A percentile compares a stretch with the other conserved stretches of the same genome.
Conservation (phyloP, 2,329 filamentous ascomycete species). For the Apiospora phragmitis region DNA sequence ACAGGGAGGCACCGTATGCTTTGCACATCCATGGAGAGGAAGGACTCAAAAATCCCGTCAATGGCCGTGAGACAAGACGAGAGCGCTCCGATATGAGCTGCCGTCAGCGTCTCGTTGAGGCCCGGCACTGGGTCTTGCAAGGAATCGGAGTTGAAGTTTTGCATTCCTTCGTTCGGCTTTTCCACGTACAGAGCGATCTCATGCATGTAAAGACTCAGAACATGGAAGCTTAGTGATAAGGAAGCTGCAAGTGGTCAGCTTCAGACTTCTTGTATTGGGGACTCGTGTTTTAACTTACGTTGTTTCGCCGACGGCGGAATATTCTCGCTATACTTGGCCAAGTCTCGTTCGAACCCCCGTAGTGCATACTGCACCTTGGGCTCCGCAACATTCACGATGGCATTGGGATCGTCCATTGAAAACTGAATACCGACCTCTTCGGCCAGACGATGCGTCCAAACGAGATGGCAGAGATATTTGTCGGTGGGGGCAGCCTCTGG, state of each 20-base stretch:
- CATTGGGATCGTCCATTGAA: slow-evolving; percentile 62
- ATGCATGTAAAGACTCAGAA: slow-evolving; percentile 72
- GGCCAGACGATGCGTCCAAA: slow-evolving; percentile 61
- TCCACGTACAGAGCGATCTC: slow-evolving; percentile 72
- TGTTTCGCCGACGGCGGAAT: slow-evolving; percentile 54
- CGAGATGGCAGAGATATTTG: slow-evolving; percentile 57
- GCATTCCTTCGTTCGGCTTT: slow-evolving; percentile 53
- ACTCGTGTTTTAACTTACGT: slow-evolving; percentile 45
- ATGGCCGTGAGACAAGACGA: slow-evolving; percentile 67
- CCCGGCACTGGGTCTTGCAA: slow-evolving; percentile 44
- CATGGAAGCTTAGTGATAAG: slow-evolving; percentile 63
- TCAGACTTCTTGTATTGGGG: slow-evolving; percentile 3
- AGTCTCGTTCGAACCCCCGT: slow-evolving; percentile 63
- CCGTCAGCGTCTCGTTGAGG: slow-evolving; percentile 41
- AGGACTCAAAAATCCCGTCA: slow-evolving; percentile 65
- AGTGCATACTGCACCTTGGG: slow-evolving; percentile 64
- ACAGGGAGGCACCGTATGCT: slow-evolving; percentile 67
- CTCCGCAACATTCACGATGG: slow-evolving; percentile 58
- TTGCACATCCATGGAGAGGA: slow-evolving; percentile 59
- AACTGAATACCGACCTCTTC: slow-evolving; percentile 71
- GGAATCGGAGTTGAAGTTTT: slow-evolving; percentile 46
- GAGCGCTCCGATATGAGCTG: slow-evolving; percentile 66
- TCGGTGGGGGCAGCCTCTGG: slow-evolving; percentile 58
- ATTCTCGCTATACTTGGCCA: slow-evolving; percentile 59
- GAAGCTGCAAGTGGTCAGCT: slow-evolving; percentile 46